A percentile compares a stretch with the other conserved stretches of the same genome.
These are phyloP conservation scores for Chrysanthemum seticuspe DNA, from an alignment of 129 eudicot species.

Conservation along the genomic window DNA sequence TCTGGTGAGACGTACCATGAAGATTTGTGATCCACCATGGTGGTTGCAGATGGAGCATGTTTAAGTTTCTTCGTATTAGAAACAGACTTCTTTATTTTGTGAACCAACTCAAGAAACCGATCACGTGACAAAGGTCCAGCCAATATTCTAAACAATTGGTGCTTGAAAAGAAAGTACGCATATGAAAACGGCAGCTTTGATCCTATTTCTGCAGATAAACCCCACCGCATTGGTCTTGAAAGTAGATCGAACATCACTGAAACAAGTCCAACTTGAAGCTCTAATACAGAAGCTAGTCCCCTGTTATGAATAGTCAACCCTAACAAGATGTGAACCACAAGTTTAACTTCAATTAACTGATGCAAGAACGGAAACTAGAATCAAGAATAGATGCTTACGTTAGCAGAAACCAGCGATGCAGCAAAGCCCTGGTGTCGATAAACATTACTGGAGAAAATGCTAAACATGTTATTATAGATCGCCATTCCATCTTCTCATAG, in stretches of 20 bases:
- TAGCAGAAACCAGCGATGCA: slow-evolving; percentile 68
- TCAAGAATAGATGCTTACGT: slow-evolving; percentile 48
- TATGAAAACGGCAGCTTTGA: slow-evolving; percentile 62
- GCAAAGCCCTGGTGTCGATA: slow-evolving; percentile 55
- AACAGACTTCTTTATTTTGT: slow-evolving; percentile 31
- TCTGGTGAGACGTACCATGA: slow-evolving; percentile 47
- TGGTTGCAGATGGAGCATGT: slow-evolving; percentile 36
- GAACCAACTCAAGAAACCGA: slow-evolving; percentile 46
- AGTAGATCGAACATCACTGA: slow-evolving; percentile 51
- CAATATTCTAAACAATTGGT: slow-evolving; percentile 40
- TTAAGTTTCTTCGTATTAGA: slow-evolving; percentile 33
- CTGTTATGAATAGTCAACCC: slow-evolving; percentile 52
- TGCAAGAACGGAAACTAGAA: slow-evolving; percentile 11
- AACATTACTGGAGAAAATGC: slow-evolving; percentile 65
- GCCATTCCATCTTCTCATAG: slow-evolving; percentile 61
- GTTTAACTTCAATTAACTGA: background rate
- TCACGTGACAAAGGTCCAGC: slow-evolving; percentile 53
- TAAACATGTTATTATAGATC: slow-evolving; percentile 49
- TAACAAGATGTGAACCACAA: slow-evolving; percentile 18
- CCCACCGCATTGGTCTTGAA: slow-evolving; percentile 84
- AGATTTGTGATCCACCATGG: slow-evolving; percentile 59
- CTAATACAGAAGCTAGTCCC: slow-evolving; percentile 64
- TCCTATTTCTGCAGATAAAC: slow-evolving; percentile 61
- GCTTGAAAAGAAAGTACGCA: slow-evolving; percentile 60
- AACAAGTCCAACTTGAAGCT: slow-evolving; percentile 52